Evolutionary conservation across 768 basidiomycete genomes (phyloP).

Genomic region (Paxillus ammoniavirescens): DNA sequence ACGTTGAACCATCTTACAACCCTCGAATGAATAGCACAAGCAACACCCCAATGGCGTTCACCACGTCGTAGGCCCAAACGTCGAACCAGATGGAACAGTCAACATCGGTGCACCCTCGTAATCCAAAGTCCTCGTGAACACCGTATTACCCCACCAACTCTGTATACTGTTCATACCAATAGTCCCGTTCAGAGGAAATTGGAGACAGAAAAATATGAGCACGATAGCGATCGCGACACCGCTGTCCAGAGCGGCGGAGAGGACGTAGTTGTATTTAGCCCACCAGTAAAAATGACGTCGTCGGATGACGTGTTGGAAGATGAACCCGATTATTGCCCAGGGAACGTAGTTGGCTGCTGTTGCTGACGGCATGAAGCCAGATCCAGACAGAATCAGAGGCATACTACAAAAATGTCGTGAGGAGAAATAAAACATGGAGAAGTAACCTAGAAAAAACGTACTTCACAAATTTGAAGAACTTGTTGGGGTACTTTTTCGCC

Average conservation of each 20-base stretch:
- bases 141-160: slow-evolving; percentile 13
- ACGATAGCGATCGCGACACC: slow-evolving; percentile 9
- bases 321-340: slow-evolving; percentile 45
- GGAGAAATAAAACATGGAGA: neutral
- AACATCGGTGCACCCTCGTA: slow-evolving; percentile 31
- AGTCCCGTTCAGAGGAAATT: slow-evolving; percentile 13
- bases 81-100: slow-evolving; percentile 18
- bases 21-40: no score
- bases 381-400: slow-evolving; percentile 41
- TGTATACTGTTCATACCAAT: slow-evolving; percentile 51
- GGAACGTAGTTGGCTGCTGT: slow-evolving; percentile 46
- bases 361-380: slow-evolving; percentile 41
- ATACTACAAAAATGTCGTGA: slow-evolving; percentile 15
- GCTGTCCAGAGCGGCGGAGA: slow-evolving; percentile 34
- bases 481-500: slow-evolving; percentile 56
- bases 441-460: slow-evolving; percentile 26
- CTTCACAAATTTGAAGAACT: slow-evolving; percentile 57
- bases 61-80: slow-evolving; percentile 33
- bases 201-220: slow-evolving; percentile 35
- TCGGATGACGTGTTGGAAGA: slow-evolving; percentile 39
- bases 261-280: slow-evolving; percentile 34
- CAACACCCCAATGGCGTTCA: neutral
- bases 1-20: neutral
- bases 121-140: slow-evolving; percentile 35
- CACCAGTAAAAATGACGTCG: slow-evolving; percentile 22